Evolutionary conservation across 108 stramenopile genomes (phyloP).

Genomic region (Pseudonitzschia multiseries): DNA sequence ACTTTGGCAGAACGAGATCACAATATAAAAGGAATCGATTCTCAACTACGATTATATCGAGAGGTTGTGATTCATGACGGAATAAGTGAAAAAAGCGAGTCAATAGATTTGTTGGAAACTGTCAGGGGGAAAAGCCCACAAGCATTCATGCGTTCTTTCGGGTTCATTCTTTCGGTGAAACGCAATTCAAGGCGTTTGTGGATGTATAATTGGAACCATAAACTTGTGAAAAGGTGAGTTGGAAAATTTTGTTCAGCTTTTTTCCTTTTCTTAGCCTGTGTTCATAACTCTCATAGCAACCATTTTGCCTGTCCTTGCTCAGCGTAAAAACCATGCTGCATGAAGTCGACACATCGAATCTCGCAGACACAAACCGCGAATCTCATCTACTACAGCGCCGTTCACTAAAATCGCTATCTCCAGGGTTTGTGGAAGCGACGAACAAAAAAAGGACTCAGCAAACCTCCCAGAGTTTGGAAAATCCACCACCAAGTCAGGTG

Average conservation of each 20-base stretch:
- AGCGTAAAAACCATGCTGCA: constrained; percentile 2
- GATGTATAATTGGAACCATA: constrained; percentile 53
- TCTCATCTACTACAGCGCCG: constrained; percentile 14
- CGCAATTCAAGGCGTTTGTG: constrained; percentile 36
- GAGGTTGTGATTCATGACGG: constrained; percentile 44
- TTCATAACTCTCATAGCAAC: neutral
- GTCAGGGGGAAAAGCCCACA: constrained; percentile 28
- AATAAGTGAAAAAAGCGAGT: constrained; percentile 28
- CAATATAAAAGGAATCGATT: constrained; percentile 17
- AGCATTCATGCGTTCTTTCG: constrained; percentile 44
- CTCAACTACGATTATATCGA: constrained; percentile 29
- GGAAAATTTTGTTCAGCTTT: neutral
- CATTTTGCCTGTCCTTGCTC: neutral
- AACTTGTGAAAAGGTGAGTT: constrained; percentile 38
- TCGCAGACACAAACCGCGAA: neutral
- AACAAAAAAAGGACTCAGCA: neutral
- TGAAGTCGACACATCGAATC: constrained; percentile 8
- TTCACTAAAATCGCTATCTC: constrained; percentile 13
- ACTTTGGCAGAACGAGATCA: constrained; percentile 26
- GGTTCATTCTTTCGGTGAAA: constrained; percentile 51
- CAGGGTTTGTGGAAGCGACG: neutral
- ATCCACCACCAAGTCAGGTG: neutral
- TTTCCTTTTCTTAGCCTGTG: neutral
- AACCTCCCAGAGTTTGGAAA: neutral
- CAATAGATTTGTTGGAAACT: constrained; percentile 22